Base-by-base conservation (phyloP, 2,329 filamentous ascomycete species). In the Fonsecaea pugnacius region DNA sequence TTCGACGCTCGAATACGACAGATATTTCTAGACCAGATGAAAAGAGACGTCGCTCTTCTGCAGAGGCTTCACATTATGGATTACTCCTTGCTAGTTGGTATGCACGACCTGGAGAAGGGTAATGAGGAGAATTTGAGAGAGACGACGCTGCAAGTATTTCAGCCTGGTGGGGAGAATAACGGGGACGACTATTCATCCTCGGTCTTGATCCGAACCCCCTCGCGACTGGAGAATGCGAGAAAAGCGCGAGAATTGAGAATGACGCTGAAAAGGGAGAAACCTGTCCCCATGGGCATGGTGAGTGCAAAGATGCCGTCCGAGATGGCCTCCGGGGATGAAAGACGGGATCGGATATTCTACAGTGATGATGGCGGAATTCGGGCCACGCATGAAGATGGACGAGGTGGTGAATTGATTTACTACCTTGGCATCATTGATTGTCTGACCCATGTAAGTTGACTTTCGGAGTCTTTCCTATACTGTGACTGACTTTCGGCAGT, bases 401-500 rank as follows among this genome's bases (percentile, higher is more conserved):
- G 82, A 16, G 87, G 91, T 1, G 93, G 90, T 1, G 91, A 97
- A 60, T 92, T 96, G 78, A 92, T 99, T 48, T 99, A 99, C 78
- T 99, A 99, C 75, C 86, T 99, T 7, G 96, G 95, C 38, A 96
- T 99, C 72, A 99, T 99, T 76, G 95, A 99, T 78, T 99, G 95
- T 77, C 82, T 99, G 72, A 99, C 95, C 72, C 92, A 97, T 76
- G 92, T 96, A 84, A 87, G 91, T 86, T 59, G 60, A 36, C 6
- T 3, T 14, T 51, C 30, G 4, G 16, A 2, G 10, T 27, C 14
- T 40, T 10, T 16, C 14, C 58, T 16, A 57, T 21, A 36, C 50
- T 38, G 57, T 21, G 8, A 66, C 63, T 62, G 58, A 62, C 56
- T 68, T 59, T 63, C 58, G 61, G 30, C 72, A 96, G 91, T 99